Conservation (phyloP, 2,329 filamentous ascomycete genomes). For the Alternaria sp. region DNA sequence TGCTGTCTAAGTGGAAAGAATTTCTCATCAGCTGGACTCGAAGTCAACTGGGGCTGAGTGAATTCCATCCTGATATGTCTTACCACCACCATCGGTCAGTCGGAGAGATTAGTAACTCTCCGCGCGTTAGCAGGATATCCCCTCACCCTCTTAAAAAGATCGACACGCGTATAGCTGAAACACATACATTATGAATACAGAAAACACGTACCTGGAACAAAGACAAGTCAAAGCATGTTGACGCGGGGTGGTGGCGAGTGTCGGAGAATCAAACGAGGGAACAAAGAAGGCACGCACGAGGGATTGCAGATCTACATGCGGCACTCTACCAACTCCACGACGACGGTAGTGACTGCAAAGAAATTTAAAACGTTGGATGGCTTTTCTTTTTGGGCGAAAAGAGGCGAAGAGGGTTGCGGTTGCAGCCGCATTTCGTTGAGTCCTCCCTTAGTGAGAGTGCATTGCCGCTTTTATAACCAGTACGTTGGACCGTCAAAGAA, state of each 20-base stretch:
- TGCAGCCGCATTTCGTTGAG: conserved; percentile 29
- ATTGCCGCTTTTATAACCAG: conserved; percentile 13
- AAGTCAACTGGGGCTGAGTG: background rate
- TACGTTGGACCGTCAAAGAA: background rate
- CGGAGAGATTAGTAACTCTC: background rate
- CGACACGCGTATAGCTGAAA: conserved; percentile 21
- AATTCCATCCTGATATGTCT: conserved; percentile 15
- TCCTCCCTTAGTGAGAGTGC: conserved; percentile 25
- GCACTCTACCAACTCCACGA: conserved; percentile 14
- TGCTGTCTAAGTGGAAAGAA: conserved; percentile 22
- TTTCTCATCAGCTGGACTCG: conserved; percentile 6
- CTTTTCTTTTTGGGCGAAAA: conserved; percentile 13
- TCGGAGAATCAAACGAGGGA: conserved; percentile 25
- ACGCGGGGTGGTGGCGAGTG: conserved; percentile 19
- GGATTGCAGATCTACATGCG: conserved; percentile 33
- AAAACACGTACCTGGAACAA: conserved; percentile 21
- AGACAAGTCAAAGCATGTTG: conserved; percentile 18
- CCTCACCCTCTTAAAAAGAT: background rate
- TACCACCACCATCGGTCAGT: background rate
- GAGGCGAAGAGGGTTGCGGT: background rate
- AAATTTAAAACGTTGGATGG: conserved; percentile 22
- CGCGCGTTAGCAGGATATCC: conserved; percentile 8
- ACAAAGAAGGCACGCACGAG: conserved; percentile 41
- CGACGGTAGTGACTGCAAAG: conserved; percentile 15
- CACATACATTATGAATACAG: conserved; percentile 9